Evolutionary conservation across 2,329 filamentous ascomycete genomes (phyloP), one percentile per base, ranked within the genome.

Genomic region (Phyllosticta paracitricarpa): DNA sequence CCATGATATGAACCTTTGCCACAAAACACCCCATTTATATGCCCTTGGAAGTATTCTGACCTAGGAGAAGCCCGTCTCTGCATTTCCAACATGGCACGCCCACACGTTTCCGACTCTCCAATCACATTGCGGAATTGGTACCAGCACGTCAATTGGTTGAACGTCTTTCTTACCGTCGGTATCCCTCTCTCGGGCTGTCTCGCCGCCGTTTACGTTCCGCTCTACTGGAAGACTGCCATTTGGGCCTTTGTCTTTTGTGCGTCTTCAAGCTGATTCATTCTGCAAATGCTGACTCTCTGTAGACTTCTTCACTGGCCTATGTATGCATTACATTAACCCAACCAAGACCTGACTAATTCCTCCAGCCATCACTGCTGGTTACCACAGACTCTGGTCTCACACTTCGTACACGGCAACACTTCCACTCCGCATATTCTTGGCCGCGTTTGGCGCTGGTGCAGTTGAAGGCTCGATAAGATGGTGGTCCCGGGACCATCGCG

Each of bases 81-180:
- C n/a, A 48, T 48, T 48, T 48, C 12, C 19, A 40, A 28, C 7
- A 61, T 61, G 59, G 59, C 59, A n/a, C 54, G 48, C 1, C 58
- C 53, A 53, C 91, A 96, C 76, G 94, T 96, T 76, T 85, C 89
- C 66, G 91, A 95, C 66, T 84, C 84, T 65, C 88, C 89, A 62
- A 87, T 95, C 68, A 96, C 89, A 63, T 82, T 81, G 76, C 79
- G 81, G 70, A 96, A 96, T 80, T 94, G 89, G 89, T 86, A 91
- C 78, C 88, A 92, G 78, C 91, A 96, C 73, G 83, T 96, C 80
- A 91, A 96, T 82, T 96, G 91, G 91, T 82, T 96, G 67, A 96
- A 96, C 75, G 86, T 89, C 65, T 82, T 81, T 64, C 83, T 96
- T 73, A 93, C 96, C 73, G 75, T 95, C 66, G 81, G 88, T 67